These are phyloP conservation scores for Picea engelmannii DNA, from an alignment of 83 land plant species.

Conservation along the genomic window DNA sequence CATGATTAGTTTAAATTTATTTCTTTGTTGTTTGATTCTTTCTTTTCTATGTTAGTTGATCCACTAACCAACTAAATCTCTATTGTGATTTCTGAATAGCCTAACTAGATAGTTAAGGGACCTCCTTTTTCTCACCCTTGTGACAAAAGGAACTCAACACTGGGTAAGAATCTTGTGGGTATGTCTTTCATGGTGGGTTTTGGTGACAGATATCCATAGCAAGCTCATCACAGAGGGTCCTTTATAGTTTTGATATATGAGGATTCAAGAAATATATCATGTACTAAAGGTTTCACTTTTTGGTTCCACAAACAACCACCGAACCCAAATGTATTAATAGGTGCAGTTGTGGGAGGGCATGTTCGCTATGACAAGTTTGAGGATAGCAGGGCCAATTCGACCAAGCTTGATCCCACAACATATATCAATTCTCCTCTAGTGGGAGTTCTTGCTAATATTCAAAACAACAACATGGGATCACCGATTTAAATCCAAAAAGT, in stretches of 20 bases:
- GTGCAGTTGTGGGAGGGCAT: constrained; percentile 77
- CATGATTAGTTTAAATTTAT: no score
- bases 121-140: no score
- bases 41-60: no score
- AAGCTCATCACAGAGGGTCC: constrained; percentile 67
- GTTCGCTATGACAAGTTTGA: no score
- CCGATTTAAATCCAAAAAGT: no score
- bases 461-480: background rate
- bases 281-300: constrained; percentile 12
- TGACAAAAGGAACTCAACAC: constrained; percentile 10
- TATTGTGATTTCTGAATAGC: no score
- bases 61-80: no score
- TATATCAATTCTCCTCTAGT: constrained; percentile 54
- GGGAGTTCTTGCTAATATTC: constrained; percentile 53
- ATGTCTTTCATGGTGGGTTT: constrained; percentile 80
- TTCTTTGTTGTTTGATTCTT: no score
- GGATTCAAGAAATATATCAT: constrained; percentile 29
- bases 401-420: constrained; percentile 23
- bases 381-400: no score
- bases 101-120: no score
- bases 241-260: constrained; percentile 59
- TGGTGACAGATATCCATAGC: constrained; percentile 44
- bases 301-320: background rate
- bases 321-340: constrained; percentile 62
- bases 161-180: constrained; percentile 56